Conservation (phyloP, 495 filamentous ascomycete genomes). For the Annulohypoxylon bovei region DNA sequence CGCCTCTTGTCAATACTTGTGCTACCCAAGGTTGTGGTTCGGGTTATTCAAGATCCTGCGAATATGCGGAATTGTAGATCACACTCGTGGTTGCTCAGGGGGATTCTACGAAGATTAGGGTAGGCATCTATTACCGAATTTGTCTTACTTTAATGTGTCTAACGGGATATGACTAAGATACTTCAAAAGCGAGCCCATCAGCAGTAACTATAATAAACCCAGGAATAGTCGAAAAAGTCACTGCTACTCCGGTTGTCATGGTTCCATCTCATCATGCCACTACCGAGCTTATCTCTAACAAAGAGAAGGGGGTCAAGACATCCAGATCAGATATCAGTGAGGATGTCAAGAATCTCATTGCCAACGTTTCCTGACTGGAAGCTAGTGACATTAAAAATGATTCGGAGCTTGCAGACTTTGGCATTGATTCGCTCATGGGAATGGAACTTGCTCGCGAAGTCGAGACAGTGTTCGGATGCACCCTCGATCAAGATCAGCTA, state of each 20-base stretch:
- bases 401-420: slow-evolving; percentile 56
- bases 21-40: too few species aligned
- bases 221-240: not conserved
- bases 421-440: slow-evolving; percentile 65
- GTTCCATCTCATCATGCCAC: not conserved
- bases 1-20: too few species aligned
- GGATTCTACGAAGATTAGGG: too few species aligned
- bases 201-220: not conserved
- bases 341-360: not conserved
- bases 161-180: not conserved
- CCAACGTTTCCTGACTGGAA: slow-evolving; percentile 53
- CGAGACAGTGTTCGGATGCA: not conserved
- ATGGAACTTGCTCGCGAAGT: slow-evolving; percentile 55
- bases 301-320: not conserved
- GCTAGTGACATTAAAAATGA: slow-evolving; percentile 51
- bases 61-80: too few species aligned
- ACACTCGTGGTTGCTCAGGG: too few species aligned
- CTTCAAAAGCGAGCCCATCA: not conserved
- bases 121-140: not conserved
- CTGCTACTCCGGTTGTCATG: not conserved
- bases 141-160: too few species aligned
- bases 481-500: not conserved
- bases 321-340: not conserved
- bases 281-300: not conserved
- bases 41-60: too few species aligned